phyloP scores from a whole-genome alignment of 805 yeast species.

The Kodamaea kaohsiungensis region DNA sequence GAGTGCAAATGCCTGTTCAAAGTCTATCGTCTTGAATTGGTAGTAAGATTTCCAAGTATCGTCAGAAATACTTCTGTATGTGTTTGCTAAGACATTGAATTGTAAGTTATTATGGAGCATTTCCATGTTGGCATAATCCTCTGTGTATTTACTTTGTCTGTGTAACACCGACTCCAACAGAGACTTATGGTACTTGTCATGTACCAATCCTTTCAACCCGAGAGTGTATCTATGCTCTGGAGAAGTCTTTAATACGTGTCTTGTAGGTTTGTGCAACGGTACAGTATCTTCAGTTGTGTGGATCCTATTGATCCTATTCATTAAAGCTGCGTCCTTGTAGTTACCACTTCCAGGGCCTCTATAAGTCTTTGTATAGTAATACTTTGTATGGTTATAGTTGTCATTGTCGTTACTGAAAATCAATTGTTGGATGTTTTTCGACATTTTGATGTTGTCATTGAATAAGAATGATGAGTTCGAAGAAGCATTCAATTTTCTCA shows the following conservation, averaged over 20 bases:
- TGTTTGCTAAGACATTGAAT: slow-evolving; percentile 39
- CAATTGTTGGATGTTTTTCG: slow-evolving; percentile 38
- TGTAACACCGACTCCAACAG: slow-evolving; percentile 30
- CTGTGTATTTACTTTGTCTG: slow-evolving; percentile 28
- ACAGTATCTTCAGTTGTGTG: slow-evolving; percentile 21
- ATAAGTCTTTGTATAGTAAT: slow-evolving; percentile 40
- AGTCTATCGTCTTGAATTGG: slow-evolving; percentile 39
- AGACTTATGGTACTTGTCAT: slow-evolving; percentile 32
- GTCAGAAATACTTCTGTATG: slow-evolving; percentile 39
- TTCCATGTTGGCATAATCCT: slow-evolving; percentile 41
- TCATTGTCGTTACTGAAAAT: slow-evolving; percentile 39
- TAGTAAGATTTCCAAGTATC: slow-evolving; percentile 43
- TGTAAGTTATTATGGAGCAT: slow-evolving; percentile 45
- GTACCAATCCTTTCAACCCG: slow-evolving; percentile 39
- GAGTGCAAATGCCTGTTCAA: slow-evolving; percentile 32
- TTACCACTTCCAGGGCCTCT: slow-evolving; percentile 49
- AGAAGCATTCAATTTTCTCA: slow-evolving; percentile 17
- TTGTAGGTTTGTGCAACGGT: slow-evolving; percentile 20
- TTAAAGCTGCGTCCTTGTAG: slow-evolving; percentile 44
- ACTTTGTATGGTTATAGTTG: slow-evolving; percentile 34
- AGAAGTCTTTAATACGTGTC: slow-evolving; percentile 17
- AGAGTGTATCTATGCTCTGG: slow-evolving; percentile 18
- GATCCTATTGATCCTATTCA: slow-evolving; percentile 40
- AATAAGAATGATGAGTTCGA: not conserved
- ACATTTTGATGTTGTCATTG: slow-evolving; percentile 27